phyloP scores from a whole-genome alignment of 257 asterid species.

The Salvia miltiorrhiza region DNA sequence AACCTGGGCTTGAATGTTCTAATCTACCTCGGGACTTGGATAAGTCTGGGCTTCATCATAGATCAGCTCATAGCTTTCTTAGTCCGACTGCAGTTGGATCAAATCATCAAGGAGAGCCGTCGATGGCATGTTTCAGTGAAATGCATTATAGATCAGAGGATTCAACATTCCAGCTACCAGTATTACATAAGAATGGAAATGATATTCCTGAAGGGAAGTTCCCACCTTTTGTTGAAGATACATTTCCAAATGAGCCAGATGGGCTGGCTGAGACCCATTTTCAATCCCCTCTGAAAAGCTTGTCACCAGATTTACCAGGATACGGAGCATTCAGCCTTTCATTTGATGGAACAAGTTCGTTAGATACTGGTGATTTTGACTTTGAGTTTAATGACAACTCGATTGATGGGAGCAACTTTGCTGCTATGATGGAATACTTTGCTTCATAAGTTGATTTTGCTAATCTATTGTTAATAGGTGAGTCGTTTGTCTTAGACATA shows the following conservation, averaged over 20 bases:
- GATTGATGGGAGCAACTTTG: slow-evolving; percentile 21
- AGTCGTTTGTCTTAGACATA: background rate
- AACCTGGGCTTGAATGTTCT: slow-evolving; percentile 33
- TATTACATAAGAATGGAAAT: slow-evolving; percentile 21
- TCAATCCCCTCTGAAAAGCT: slow-evolving; percentile 31
- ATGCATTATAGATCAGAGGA: slow-evolving; percentile 28
- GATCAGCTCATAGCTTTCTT: slow-evolving; percentile 28
- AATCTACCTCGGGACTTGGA: slow-evolving; percentile 25
- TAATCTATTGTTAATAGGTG: background rate
- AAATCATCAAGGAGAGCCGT: slow-evolving; percentile 29
- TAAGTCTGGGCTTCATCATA: slow-evolving; percentile 35
- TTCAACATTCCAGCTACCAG: slow-evolving; percentile 26
- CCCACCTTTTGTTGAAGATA: slow-evolving; percentile 28
- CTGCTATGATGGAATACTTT: slow-evolving; percentile 37
- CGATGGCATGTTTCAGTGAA: slow-evolving; percentile 19
- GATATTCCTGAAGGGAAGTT: slow-evolving; percentile 25
- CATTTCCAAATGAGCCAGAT: slow-evolving; percentile 26
- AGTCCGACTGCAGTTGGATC: slow-evolving; percentile 34
- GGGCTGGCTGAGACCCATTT: slow-evolving; percentile 30
- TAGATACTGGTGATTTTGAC: slow-evolving; percentile 32
- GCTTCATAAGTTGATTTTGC: slow-evolving; percentile 33
- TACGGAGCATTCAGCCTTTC: slow-evolving; percentile 29
- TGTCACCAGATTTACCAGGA: slow-evolving; percentile 35
- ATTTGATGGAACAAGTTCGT: slow-evolving; percentile 43
- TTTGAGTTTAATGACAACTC: slow-evolving; percentile 23